A percentile compares a stretch with the other conserved stretches of the same genome.
Conservation (phyloP, 768 basidiomycete genomes). For the Mycena sanguinolenta region DNA sequence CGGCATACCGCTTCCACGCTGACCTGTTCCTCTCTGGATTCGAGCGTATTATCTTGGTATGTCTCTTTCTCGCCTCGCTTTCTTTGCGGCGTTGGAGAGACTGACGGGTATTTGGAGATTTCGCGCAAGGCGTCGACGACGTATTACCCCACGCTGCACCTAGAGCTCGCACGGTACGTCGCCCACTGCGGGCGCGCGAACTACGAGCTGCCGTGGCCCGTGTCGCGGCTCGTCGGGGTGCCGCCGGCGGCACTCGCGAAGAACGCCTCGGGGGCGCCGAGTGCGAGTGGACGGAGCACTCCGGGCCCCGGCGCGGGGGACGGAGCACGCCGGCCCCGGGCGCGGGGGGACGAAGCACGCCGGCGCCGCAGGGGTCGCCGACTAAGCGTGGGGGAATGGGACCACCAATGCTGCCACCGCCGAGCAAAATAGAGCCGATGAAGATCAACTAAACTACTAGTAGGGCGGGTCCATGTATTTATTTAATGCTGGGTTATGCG, state of each 20-base stretch:
- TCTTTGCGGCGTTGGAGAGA: not conserved
- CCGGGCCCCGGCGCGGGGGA: conserved; percentile 11
- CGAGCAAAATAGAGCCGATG: conserved; percentile 32
- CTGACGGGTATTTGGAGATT: conserved; percentile 64
- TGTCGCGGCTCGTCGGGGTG: conserved; percentile 82
- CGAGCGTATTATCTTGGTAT: conserved; percentile 90
- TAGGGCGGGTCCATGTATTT: conserved; percentile 3
- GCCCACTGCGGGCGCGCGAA: conserved; percentile 72
- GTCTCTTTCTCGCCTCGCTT: conserved; percentile 10
- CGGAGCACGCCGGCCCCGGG: no score
- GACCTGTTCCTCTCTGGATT: conserved; percentile 94
- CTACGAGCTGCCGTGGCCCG: conserved; percentile 85
- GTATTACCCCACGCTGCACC: conserved; percentile 95
- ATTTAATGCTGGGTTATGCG: not conserved
- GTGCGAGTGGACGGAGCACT: conserved; percentile 23
- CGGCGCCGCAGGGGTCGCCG: conserved; percentile 28
- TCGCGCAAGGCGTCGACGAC: conserved; percentile 94
- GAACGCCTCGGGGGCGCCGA: conserved; percentile 29
- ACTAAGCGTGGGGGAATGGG: conserved; percentile 22
- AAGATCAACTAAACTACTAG: conserved; percentile 14
- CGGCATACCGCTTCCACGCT: conserved; percentile 84
- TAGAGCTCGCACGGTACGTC: conserved; percentile 93
- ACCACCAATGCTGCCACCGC: conserved; percentile 25
- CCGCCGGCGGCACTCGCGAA: conserved; percentile 79
- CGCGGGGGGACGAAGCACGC: conserved; percentile 37